phyloP scores from a whole-genome alignment of 1,139 yeast genomes.

The Suhomyces kunorum region DNA sequence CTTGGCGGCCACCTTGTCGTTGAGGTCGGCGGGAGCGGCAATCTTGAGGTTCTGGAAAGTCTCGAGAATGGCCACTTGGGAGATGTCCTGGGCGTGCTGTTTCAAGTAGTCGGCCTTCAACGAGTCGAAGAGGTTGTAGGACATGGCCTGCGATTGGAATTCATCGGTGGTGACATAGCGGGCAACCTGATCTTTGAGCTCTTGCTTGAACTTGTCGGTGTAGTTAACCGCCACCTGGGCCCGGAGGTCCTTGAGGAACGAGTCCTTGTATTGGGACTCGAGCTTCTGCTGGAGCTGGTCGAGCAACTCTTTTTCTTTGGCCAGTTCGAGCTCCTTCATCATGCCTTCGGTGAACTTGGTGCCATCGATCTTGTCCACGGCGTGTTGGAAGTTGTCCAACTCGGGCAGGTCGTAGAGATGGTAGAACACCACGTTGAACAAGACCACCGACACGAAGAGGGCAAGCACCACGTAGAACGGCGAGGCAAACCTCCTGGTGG shows the following conservation, averaged over 20 bases:
- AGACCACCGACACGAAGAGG: slow-evolving; percentile 13
- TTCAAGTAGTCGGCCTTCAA: slow-evolving; percentile 25
- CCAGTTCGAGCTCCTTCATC: slow-evolving; percentile 16
- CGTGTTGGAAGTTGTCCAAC: slow-evolving; percentile 6
- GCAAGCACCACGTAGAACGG: slow-evolving; percentile 15
- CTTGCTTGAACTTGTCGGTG: slow-evolving; percentile 19
- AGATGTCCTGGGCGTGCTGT: slow-evolving; percentile 20
- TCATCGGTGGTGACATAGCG: slow-evolving; percentile 24
- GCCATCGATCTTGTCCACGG: slow-evolving; percentile 13
- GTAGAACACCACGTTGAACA: slow-evolving; percentile 15
- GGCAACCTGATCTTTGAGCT: slow-evolving; percentile 20
- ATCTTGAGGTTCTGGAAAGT: slow-evolving; percentile 19
- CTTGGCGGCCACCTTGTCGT: slow-evolving; percentile 18
- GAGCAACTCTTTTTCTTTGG: slow-evolving; percentile 21
- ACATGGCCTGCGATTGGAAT: slow-evolving; percentile 21
- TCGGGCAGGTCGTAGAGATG: slow-evolving; percentile 6
- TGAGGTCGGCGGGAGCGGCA: slow-evolving; percentile 13
- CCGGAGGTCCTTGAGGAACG: slow-evolving; percentile 18
- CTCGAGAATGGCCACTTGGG: slow-evolving; percentile 22
- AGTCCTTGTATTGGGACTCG: slow-evolving; percentile 15
- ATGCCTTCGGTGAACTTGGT: slow-evolving; percentile 14
- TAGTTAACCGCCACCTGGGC: slow-evolving; percentile 15
- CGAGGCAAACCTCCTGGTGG: slow-evolving; percentile 16
- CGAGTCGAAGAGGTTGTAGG: slow-evolving; percentile 24
- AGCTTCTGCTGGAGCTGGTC: slow-evolving; percentile 19